Base-by-base conservation (phyloP, 805 yeast genomes). In the Saturnispora hagleri region DNA sequence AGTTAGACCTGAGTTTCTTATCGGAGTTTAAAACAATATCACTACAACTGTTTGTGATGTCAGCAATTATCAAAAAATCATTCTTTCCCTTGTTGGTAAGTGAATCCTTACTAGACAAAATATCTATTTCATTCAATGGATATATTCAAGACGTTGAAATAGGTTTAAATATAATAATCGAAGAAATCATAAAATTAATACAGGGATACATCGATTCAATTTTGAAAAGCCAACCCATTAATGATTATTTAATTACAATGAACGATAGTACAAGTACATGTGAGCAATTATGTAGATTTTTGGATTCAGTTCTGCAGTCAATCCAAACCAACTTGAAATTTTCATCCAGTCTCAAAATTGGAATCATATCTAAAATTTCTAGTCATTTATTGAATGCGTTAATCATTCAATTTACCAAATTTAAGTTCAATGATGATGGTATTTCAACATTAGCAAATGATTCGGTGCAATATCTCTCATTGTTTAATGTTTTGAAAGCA, bases 381-480 rank as follows among this genome's bases (percentile, higher is more conserved):
- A 52, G 56, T n/a, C 51, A 50, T 17, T 56, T 66, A 40, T 74
- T 84, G 58, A 73, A 73, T 27, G 71, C 79, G 43, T 68, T 91
- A 46, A 70, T 88, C 58, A 77, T 74, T 27, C 97, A 90, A 63
- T 83, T 84, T 64, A 81, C 82, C 54, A 85, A 82, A 60, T 86
- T 80, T 63, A 80, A 79, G 41, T 87, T 90, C 56, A 86, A 80
- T 58, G 81, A 89, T 1, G 79, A 82, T 6, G 98, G 97, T 50
- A 96, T 96, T 31, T 74, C 84, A 54, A 79, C 85, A 13, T 76
- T 88, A 13, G 86, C 95, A 0, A 86, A 84, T 60, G 97, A 90
- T 67, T 81, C 86, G 7, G 84, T 86, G 38, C 78, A 86, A 45
- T 87, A 84, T 61, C 91, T 88, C 7, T 61, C 66, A 10, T 52